Conservation (phyloP, 805 yeast genomes). For the Middelhovenomyces tepae region DNA sequence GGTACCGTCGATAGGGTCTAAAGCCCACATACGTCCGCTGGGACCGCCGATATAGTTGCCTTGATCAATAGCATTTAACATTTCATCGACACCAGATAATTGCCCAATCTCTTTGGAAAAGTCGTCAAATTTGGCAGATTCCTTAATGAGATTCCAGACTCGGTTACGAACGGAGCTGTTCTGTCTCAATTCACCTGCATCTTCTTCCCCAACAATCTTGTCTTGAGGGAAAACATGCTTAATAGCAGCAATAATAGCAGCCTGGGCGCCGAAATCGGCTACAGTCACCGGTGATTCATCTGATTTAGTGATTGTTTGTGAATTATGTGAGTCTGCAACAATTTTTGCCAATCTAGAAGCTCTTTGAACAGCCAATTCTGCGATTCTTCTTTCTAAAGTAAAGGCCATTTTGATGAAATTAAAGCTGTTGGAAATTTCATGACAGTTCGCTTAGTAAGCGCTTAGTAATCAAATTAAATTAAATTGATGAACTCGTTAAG, state of each 20-base stretch:
- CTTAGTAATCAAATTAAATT: too few relatives aligned
- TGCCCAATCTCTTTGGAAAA: conserved; percentile 28
- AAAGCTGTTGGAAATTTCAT: too few relatives aligned
- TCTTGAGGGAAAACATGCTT: conserved; percentile 73
- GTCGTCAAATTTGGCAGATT: conserved; percentile 35
- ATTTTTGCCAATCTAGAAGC: conserved; percentile 72
- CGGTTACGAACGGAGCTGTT: conserved; percentile 39
- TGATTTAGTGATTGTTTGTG: conserved; percentile 49
- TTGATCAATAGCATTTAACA: conserved; percentile 60
- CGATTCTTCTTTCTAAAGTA: conserved; percentile 63
- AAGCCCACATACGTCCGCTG: conserved; percentile 85
- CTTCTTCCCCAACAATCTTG: conserved; percentile 91
- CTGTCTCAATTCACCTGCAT: conserved; percentile 56
- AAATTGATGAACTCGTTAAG: too few relatives aligned
- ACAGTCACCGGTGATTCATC: conserved; percentile 91
- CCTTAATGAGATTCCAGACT: conserved; percentile 52
- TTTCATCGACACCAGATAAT: conserved; percentile 33
- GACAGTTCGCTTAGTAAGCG: too few relatives aligned
- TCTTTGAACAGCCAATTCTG: conserved; percentile 81
- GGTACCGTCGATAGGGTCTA: conserved; percentile 98
- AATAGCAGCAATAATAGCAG: conserved; percentile 79
- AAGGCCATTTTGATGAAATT: conserved; percentile 31
- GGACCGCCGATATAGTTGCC: conserved; percentile 78
- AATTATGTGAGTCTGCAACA: conserved; percentile 40
- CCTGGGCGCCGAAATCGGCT: conserved; percentile 96